These are phyloP conservation scores for Zygnema circumcarinatum DNA, from an alignment of 139 green algal genomes.

Conservation along the genomic window DNA sequence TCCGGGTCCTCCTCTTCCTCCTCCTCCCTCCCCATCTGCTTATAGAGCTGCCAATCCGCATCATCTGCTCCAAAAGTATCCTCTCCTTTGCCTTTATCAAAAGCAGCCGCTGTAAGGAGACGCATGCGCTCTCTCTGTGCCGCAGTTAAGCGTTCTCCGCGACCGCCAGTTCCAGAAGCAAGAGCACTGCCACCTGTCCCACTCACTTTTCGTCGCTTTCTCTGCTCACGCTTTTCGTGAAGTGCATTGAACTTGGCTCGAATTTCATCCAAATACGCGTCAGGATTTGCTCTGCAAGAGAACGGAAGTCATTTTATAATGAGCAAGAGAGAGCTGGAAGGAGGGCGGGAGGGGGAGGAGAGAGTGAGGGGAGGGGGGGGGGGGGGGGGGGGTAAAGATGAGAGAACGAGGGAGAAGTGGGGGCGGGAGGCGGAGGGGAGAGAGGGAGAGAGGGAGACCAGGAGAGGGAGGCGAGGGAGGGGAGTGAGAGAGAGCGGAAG, in stretches of 20 bases:
- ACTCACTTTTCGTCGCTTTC: constrained; percentile 44
- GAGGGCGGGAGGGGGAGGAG: background rate
- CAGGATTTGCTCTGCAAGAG: constrained; percentile 43
- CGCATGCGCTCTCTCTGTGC: constrained; percentile 53
- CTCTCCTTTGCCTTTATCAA: constrained; percentile 55
- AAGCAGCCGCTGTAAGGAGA: constrained; percentile 51
- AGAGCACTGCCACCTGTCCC: background rate
- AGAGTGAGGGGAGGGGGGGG: background rate
- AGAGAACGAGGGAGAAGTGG: background rate
- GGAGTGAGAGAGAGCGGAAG: background rate
- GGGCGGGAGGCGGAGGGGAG: background rate
- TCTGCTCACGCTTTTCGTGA: constrained; percentile 7
- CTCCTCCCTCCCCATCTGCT: constrained; percentile 17
- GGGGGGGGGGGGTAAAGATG: constrained; percentile 3
- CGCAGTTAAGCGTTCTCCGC: constrained; percentile 43
- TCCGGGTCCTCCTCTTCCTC: constrained; percentile 40
- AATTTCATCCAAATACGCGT: constrained; percentile 42
- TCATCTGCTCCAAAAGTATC: constrained; percentile 57
- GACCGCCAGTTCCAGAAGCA: background rate
- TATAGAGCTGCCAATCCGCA: constrained; percentile 56
- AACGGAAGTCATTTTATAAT: too few relatives aligned
- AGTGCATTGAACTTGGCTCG: background rate
- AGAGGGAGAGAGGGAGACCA: background rate
- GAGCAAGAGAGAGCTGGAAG: background rate
- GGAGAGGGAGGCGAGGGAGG: background rate